Evolutionary conservation across 164 flowering plant species (phyloP), one percentile per base, ranked within the genome.

Genomic region (Euptelea pleiosperma): DNA sequence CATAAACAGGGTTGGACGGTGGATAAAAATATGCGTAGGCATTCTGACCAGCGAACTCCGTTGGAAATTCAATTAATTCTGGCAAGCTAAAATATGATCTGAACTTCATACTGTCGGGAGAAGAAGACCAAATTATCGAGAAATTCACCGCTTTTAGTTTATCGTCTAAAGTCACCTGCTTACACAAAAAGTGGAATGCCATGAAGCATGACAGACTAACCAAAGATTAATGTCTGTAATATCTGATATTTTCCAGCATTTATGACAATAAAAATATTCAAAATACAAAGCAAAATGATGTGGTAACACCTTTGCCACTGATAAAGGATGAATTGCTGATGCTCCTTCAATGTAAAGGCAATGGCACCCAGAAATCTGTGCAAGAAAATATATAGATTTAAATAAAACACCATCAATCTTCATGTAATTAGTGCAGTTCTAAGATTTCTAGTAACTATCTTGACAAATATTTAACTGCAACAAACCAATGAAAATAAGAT

Each of bases 21-120:
- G 91, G 89, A 73, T 90, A 93, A 66, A 76, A 93, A 73, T 83
- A 90, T 67, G 97, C 99, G 78, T 84, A 93, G 16, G 99, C 95
- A 54, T 61, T 82, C 72, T 93, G 82, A 26, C 89, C 96, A 36
- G 82, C 75, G 53, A 82, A 75, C 63, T 78, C 86, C 7, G 99
- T 90, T 46, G 99, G 95, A 65, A 93, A 90, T 73, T 85, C 88
- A 66, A 93, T 78, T 4, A 88, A 61, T 66, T 90, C 91, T 41
- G 99, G 97, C 58, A 62, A 37, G 69, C 99, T 88, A 60, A 87
- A 77, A 59, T 82, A 79, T 43, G 87, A 65, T 53, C 68, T 64
- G 63, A 70, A 88, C 54, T 76, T 70, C 39, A 73, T 36, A 75
- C 75, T 70, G 60, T 79, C 83, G 7, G 85, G 75, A 34, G 90